phyloP scores from a whole-genome alignment of 1,139 yeast species.

The Blastobotrys indianensis region DNA sequence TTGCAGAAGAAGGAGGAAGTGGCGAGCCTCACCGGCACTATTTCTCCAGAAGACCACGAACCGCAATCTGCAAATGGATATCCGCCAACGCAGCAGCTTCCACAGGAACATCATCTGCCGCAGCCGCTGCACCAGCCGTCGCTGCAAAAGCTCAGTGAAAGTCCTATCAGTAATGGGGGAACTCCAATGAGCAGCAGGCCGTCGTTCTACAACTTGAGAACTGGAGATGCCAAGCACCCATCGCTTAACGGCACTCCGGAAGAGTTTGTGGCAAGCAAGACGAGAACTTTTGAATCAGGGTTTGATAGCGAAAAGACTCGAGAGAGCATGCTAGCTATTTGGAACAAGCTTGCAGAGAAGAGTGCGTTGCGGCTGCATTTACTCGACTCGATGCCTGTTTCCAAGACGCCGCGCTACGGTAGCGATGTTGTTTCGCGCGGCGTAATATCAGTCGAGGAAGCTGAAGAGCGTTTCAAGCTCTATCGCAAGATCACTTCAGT shows the following conservation, averaged over 20 bases:
- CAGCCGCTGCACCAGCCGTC: no score
- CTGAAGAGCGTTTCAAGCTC: conserved; percentile 26
- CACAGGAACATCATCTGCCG: no score
- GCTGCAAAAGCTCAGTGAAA: no score
- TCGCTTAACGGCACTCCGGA: conserved; percentile 20
- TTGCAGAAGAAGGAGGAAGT: conserved; percentile 14
- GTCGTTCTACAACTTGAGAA: not conserved
- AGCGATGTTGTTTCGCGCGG: conserved; percentile 33
- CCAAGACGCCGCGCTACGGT: conserved; percentile 24
- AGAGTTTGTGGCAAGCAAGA: conserved; percentile 10
- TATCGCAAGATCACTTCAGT: conserved; percentile 28
- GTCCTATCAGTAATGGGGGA: no score
- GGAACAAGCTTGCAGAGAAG: conserved; percentile 29
- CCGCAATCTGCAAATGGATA: no score
- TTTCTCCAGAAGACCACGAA: no score
- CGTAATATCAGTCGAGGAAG: conserved; percentile 30
- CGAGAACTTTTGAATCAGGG: conserved; percentile 16
- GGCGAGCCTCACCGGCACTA: no score
- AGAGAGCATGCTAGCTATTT: conserved; percentile 28
- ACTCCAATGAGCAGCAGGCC: no score
- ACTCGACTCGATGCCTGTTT: conserved; percentile 15
- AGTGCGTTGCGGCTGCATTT: conserved; percentile 22
- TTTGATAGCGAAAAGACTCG: conserved; percentile 24
- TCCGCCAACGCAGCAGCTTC: no score
- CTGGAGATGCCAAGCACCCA: conserved; percentile 8